Evolutionary conservation across 176 grass and related monocot genomes (phyloP).

Genomic region (Zizania latifolia): DNA sequence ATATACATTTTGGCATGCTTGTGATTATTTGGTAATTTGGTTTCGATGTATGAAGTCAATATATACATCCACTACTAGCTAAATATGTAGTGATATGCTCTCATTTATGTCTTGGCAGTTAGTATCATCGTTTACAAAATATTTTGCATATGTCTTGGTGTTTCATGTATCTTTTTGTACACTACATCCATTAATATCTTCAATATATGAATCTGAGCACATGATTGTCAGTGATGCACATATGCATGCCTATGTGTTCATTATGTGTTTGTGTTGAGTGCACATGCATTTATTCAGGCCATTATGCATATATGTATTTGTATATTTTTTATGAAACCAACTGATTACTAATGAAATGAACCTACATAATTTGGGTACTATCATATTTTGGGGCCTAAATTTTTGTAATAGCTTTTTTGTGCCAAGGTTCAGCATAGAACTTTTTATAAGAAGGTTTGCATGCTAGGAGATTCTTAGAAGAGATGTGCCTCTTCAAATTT

Average conservation of each 20-base stretch:
- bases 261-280: neutral
- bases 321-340: slow-evolving; percentile 6
- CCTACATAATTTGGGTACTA: neutral
- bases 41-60: neutral
- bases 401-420: neutral
- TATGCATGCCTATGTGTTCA: neutral
- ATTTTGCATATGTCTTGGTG: neutral
- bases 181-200: neutral
- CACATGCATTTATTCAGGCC: neutral
- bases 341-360: neutral
- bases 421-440: neutral
- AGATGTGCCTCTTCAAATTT: neutral
- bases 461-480: neutral
- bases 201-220: neutral
- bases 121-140: neutral
- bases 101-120: neutral
- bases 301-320: neutral
- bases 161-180: neutral
- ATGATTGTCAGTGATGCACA: slow-evolving; percentile 20
- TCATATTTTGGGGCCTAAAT: neutral
- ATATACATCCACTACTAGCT: neutral
- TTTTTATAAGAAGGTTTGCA: neutral
- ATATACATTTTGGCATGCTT: neutral
- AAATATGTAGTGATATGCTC: neutral
- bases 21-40: neutral